These are phyloP conservation scores for Cordyceps pruinosa DNA, from an alignment of 2,329 filamentous ascomycete genomes.

Conservation along the genomic window DNA sequence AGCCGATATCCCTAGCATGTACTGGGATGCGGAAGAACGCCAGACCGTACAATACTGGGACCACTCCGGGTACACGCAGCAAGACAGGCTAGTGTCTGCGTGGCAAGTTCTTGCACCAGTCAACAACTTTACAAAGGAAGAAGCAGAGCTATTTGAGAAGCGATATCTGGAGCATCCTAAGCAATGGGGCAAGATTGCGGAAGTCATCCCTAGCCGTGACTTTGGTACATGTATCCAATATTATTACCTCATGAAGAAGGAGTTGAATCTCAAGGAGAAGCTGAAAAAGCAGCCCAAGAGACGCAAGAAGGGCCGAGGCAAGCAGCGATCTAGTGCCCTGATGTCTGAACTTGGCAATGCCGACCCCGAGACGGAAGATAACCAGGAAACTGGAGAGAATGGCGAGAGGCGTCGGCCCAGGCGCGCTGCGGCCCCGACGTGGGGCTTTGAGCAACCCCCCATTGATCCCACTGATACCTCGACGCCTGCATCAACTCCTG, in stretches of 20 bases:
- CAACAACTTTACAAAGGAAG: slow-evolving; percentile 68
- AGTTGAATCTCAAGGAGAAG: slow-evolving; percentile 70
- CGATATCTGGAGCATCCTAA: slow-evolving; percentile 70
- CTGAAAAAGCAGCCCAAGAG: slow-evolving; percentile 57
- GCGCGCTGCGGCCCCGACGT: slow-evolving; percentile 63
- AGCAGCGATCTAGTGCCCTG: slow-evolving; percentile 55
- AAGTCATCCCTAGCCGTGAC: slow-evolving; percentile 58
- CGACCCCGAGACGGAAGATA: slow-evolving; percentile 50
- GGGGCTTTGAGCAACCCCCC: slow-evolving; percentile 53
- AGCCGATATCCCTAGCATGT: slow-evolving; percentile 65
- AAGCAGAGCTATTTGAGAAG: slow-evolving; percentile 64
- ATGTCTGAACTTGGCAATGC: slow-evolving; percentile 59
- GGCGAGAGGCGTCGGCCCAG: slow-evolving; percentile 55
- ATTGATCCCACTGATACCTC: slow-evolving; percentile 56
- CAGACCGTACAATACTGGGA: slow-evolving; percentile 56
- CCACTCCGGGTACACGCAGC: slow-evolving; percentile 55
- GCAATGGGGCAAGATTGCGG: slow-evolving; percentile 74
- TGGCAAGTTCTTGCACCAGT: slow-evolving; percentile 67
- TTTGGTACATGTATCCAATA: slow-evolving; percentile 79
- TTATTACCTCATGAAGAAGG: slow-evolving; percentile 75
- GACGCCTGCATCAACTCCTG: slow-evolving; percentile 51
- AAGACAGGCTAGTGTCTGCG: slow-evolving; percentile 59
- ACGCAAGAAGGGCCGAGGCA: slow-evolving; percentile 50
- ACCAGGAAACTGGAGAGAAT: slow-evolving; percentile 50
- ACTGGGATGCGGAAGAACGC: slow-evolving; percentile 54